Base-by-base conservation (phyloP, 768 basidiomycete genomes). In the Lactarius vividus region DNA sequence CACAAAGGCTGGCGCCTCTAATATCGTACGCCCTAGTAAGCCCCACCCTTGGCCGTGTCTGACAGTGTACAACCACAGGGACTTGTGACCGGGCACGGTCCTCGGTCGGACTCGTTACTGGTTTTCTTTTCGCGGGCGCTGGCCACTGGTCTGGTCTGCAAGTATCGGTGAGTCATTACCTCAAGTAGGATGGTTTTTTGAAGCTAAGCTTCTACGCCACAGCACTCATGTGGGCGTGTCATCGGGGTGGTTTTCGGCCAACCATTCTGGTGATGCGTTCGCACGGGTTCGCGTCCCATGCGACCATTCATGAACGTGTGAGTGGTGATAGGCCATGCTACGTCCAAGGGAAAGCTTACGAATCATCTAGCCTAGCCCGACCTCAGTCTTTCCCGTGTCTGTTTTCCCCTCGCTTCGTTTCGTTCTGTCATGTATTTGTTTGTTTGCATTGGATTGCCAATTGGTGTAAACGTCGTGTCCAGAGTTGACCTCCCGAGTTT, bases 191-290 rank as follows among this genome's bases (percentile, higher is more conserved):
- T 20, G n/a, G 33, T 11, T 18, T 33, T 26, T 40, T 15, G 7
- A n/a, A 26, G 39, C 55, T 40, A 20, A 61, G n/a, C 9, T 1
- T 1, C 15, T 40, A 35, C 37, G 31, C 52, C 46, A 10, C 37
- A 66, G 65, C 37, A 56, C 60, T 33, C 37, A 18, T 40, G 55
- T 56, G 60, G 37, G 28, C 29, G 60, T 40, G 23, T 56, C 44
- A 33, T 62, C 52, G 37, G 60, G 29, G 37, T 62, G 60, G 44
- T 29, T 60, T 59, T 57, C 35, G 59, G 42, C 59, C 59, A 57
- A 56, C 52, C 44, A 57, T 49, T 26, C 60, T 52, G 46, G 23
- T 49, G 29, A 53, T 62, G 28, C 56, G 10, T 52, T 49, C 29
- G 23, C 56, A 46, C 16, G 46, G 37, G 37, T 62, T 29, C 46